phyloP scores from a whole-genome alignment of 495 filamentous ascomycete species.

The Aspergillus haitiensis region DNA sequence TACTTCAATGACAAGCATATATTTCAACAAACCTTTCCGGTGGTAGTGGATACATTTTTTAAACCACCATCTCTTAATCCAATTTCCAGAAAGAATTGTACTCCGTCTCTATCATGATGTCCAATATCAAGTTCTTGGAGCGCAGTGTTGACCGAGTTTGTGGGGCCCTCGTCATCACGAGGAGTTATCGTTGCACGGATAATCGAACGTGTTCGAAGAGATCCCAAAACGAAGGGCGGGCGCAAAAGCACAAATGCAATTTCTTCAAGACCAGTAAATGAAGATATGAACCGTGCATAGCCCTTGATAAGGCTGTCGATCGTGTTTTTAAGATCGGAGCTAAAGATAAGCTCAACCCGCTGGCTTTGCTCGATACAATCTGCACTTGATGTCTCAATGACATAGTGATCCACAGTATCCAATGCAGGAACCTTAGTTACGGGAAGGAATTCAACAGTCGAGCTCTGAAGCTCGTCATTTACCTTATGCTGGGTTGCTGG shows the following conservation, averaged over 20 bases:
- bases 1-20: neutral
- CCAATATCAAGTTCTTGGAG: conserved; percentile 16
- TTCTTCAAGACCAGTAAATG: conserved; percentile 28
- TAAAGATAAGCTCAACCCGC: conserved; percentile 16
- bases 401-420: conserved; percentile 29
- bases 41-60: conserved; percentile 19
- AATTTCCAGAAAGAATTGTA: conserved; percentile 26
- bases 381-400: conserved; percentile 6
- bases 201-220: neutral
- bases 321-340: conserved; percentile 13
- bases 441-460: conserved; percentile 12
- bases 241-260: conserved; percentile 24
- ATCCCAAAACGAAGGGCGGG: conserved; percentile 4
- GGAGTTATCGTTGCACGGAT: conserved; percentile 20
- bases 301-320: conserved; percentile 20
- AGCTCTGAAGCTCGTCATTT: neutral
- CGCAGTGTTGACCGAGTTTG: neutral
- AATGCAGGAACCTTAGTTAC: conserved; percentile 30
- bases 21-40: conserved; percentile 14
- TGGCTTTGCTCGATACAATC: conserved; percentile 14
- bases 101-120: conserved; percentile 19
- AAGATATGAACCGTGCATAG: conserved; percentile 27
- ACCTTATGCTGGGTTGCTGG: neutral
- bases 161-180: neutral
- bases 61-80: conserved; percentile 16